Evolutionary conservation across 108 stramenopile genomes (phyloP).

Genomic region (Poteriospumella lacustris): DNA sequence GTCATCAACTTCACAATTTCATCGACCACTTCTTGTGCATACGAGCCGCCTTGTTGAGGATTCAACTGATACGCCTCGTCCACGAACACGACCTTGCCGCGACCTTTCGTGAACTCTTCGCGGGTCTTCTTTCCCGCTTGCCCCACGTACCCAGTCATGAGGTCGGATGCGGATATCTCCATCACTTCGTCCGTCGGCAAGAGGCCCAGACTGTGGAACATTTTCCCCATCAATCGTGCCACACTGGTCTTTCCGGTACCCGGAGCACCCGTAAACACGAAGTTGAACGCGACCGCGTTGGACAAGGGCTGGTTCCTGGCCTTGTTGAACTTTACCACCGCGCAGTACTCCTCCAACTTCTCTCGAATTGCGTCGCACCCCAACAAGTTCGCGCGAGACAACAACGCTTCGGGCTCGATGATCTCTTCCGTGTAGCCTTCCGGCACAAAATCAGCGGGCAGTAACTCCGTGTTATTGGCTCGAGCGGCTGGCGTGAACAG

Average conservation of each 20-base stretch:
- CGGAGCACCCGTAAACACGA: background rate
- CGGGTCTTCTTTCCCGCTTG: constrained; percentile 39
- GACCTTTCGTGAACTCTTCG: constrained; percentile 32
- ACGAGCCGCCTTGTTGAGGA: constrained; percentile 29
- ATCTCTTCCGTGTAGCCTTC: background rate
- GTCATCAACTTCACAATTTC: constrained; percentile 42
- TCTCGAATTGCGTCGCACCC: background rate
- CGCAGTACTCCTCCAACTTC: background rate
- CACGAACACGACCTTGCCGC: constrained; percentile 45
- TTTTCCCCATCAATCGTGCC: constrained; percentile 37
- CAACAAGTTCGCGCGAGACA: background rate
- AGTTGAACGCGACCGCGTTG: background rate
- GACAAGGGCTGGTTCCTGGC: background rate
- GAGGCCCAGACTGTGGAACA: constrained; percentile 39
- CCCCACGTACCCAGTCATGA: constrained; percentile 40
- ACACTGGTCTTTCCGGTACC: constrained; percentile 52
- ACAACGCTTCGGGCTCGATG: background rate
- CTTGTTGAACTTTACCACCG: background rate
- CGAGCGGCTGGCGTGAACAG: too few relatives aligned
- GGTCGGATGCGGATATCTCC: constrained; percentile 38
- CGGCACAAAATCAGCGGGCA: background rate
- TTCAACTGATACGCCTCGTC: constrained; percentile 47
- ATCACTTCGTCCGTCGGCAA: constrained; percentile 38
- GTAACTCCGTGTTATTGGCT: background rate
- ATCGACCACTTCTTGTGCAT: constrained; percentile 46